Base-by-base conservation (phyloP, 805 yeast genomes). In the Yarrowia yakushimensis region DNA sequence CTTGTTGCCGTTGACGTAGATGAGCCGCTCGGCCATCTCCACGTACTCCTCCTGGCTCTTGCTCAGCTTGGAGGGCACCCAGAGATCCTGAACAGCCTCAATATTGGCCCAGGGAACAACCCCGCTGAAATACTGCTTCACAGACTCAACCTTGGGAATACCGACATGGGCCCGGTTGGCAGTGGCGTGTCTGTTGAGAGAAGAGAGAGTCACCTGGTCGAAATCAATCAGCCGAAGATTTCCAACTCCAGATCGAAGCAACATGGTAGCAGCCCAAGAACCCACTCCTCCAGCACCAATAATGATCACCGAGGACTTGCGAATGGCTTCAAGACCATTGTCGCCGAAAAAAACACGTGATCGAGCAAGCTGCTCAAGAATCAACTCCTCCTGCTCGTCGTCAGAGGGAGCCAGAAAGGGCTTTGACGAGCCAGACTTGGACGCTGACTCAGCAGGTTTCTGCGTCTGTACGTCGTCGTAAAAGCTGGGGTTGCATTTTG, bases 201-300 rank as follows among this genome's bases (percentile, higher is more conserved):
- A 90, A 55, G 96, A 88, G 64, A 94, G 78, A 1, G 97, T 85
- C 27, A 94, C 97, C 76, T 94, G 99, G 74, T 94, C 99, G 72
- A 94, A 94, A 74, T 94, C 99, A 61, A 94, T 85, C 63, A 94
- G 80, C 67, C 91, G 81, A 60, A 94, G 73, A 64, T 83, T 81
- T 20, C 87, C 86, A 39, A 92, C 86, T 15, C 99, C 99, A 17
- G 96, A 88, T 69, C 99, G 84, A 1, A 88, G 87, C 63, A 94
- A 79, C 88, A 96, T 90, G 11, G 96, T 87, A 12, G 88, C 86
- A 23, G 87, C 96, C 93, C 97, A 92, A 0, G 97, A 92, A 2
- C 99, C 99, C 41, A 94, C 99, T 64, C 99, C 99, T 64, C 99
- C 99, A 17, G 93, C 94, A 30, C 99, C 99, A 12, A 85, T 87